Percentiles rank a stretch among this genome's conserved stretches.
phyloP scores from a whole-genome alignment of 225 moss, liverwort and hornwort species.

The Physcomitrellopsis africana region DNA sequence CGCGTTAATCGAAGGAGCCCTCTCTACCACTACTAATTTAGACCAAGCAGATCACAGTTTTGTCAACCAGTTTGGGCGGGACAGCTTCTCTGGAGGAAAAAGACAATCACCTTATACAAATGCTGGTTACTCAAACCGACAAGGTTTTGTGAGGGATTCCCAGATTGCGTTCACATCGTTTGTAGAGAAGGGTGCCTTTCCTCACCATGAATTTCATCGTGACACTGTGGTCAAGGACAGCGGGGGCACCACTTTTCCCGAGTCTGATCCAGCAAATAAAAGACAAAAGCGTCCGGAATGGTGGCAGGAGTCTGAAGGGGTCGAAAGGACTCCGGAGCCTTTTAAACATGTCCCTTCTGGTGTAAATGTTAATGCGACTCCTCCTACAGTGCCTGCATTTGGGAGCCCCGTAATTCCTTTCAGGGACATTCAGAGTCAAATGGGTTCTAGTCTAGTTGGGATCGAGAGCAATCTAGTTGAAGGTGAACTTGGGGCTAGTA shows the following conservation, averaged over 20 bases:
- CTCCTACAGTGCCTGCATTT: constrained; percentile 40
- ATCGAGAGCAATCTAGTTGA: constrained; percentile 38
- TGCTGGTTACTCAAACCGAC: constrained; percentile 23
- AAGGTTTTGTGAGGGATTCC: constrained; percentile 14
- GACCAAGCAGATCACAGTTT: constrained; percentile 44
- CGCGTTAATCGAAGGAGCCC: constrained; percentile 42
- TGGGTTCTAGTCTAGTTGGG: constrained; percentile 30
- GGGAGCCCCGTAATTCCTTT: constrained; percentile 37
- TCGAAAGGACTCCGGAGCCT: constrained; percentile 35
- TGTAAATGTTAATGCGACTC: constrained; percentile 29
- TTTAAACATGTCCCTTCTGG: constrained; percentile 28
- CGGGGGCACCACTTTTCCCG: constrained; percentile 28
- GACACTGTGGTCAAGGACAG: constrained; percentile 35
- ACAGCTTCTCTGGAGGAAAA: constrained; percentile 33
- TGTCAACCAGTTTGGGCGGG: constrained; percentile 43
- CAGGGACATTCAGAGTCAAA: constrained; percentile 24
- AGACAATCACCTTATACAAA: constrained; percentile 36
- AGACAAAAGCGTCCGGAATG: constrained; percentile 51
- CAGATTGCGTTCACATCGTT: constrained; percentile 1
- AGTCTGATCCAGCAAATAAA: constrained; percentile 39
- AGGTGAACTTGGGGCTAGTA: constrained; percentile 48
- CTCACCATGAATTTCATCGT: constrained; percentile 38
- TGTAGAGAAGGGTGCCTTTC: constrained; percentile 38
- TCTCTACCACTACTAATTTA: constrained; percentile 33
- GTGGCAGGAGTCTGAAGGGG: constrained; percentile 53